Evolutionary conservation across 805 yeast genomes (phyloP), one percentile per base, ranked within the genome.

Genomic region (Cyberlindnera mrakii): DNA sequence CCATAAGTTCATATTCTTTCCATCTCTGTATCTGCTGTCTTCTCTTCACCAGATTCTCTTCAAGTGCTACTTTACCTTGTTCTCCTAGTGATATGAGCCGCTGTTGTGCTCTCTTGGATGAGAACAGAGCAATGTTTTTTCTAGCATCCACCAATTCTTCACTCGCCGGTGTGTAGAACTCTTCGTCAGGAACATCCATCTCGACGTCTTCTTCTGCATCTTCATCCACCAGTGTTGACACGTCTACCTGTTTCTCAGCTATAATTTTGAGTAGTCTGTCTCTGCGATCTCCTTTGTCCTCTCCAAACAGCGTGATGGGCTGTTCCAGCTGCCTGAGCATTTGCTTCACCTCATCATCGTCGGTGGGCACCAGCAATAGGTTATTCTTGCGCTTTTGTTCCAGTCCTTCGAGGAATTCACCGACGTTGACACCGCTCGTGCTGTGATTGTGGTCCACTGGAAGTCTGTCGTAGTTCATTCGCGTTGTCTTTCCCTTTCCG

Each of bases 151-250:
- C 63, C 9, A 90, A 60, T 6, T 69, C 75, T 4, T 63, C 65
- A 0, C 74, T 62, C 0, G 95, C 96, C 0, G 95, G 95, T 0
- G 96, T 88, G 55, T 79, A 88, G 55, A 84, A 89, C 46, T 88
- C 96, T 40, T 82, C 95, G 13, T 85, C 82, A 9, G 78, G 82
- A 1, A 71, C 80, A 3, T 66, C 45, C 42, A 35, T 42, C 3
- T 40, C 49, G 16, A 51, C 48, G 11, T 50, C 60, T 6, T 49
- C 49, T 10, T 49, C 58, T 19, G 20, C 41, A 11, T 39, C 50
- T 1, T 40, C 53, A 11, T 19, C 40, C 3, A 38, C 20, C 18
- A 48, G 16, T 5, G 14, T 32, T 7, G 42, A 33, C 45, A 62
- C 42, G 11, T 61, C 49, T 3, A 53, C 51, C 39, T 59, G 58